Evolutionary conservation across 345 rosid genomes (phyloP).

Genomic region (Eucalyptus melliodora): DNA sequence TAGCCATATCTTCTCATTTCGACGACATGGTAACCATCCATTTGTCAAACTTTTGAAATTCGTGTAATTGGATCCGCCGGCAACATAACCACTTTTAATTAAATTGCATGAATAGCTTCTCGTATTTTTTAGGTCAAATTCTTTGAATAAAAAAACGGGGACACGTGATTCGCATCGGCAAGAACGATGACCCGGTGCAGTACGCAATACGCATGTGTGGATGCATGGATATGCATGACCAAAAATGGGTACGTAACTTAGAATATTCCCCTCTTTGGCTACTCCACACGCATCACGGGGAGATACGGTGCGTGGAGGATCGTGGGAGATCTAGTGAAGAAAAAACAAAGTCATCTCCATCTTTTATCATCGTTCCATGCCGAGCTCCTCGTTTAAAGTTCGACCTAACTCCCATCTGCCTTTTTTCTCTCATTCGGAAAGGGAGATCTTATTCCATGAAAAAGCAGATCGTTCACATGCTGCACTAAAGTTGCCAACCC

Average conservation of each 20-base stretch:
- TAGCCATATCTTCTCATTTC: not conserved
- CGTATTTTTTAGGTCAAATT: not conserved
- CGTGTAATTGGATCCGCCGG: not conserved
- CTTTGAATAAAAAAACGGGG: not conserved
- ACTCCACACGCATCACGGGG: not conserved
- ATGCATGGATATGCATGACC: not conserved
- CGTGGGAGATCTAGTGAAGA: not conserved
- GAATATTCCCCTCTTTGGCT: not conserved
- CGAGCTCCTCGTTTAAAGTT: not conserved
- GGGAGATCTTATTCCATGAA: conserved; percentile 1
- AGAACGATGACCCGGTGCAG: not conserved
- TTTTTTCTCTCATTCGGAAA: not conserved
- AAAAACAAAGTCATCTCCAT: not conserved
- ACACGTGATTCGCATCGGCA: not conserved
- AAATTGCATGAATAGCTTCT: not conserved
- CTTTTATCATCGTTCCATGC: not conserved
- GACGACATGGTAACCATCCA: not conserved
- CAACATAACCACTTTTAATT: not conserved
- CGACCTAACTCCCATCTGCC: not conserved
- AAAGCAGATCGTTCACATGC: conserved; percentile 7
- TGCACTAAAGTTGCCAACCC: not conserved
- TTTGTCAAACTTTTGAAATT: not conserved
- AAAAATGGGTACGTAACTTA: not conserved
- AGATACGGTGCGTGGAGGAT: not conserved
- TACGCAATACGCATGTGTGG: not conserved